Evolutionary conservation across 176 grass and related monocot species (phyloP).

Genomic region (Chloris gayana): DNA sequence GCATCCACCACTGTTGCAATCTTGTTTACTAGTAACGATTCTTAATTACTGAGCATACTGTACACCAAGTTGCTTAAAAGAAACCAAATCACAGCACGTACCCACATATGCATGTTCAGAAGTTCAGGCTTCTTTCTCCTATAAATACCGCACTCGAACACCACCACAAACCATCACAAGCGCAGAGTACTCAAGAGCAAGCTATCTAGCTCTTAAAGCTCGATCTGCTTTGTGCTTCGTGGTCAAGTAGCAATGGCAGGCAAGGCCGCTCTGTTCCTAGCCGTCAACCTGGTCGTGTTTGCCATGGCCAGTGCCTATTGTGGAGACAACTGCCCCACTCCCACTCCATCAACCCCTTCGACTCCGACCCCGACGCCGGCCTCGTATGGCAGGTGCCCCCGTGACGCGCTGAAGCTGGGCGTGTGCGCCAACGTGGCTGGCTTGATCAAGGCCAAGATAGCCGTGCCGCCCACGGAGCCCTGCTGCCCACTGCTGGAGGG

Average conservation of each 20-base stretch:
- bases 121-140: not conserved
- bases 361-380: constrained; percentile 25
- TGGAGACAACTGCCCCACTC: constrained; percentile 8
- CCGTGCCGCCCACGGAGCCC: constrained; percentile 37
- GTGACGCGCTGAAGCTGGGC: constrained; percentile 53
- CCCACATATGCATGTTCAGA: constrained; percentile 20
- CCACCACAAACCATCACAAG: constrained; percentile 10
- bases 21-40: constrained; percentile 6
- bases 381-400: constrained; percentile 42
- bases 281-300: constrained; percentile 40
- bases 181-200: not conserved
- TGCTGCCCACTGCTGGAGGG: constrained; percentile 84
- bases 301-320: constrained; percentile 27
- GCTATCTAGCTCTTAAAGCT: not conserved
- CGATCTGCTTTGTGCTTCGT: constrained; percentile 6
- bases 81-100: constrained; percentile 24
- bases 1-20: constrained; percentile 20
- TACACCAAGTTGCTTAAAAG: too few relatives aligned
- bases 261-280: constrained; percentile 47
- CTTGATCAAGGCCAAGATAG: constrained; percentile 47
- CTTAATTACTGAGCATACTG: not conserved
- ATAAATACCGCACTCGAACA: constrained; percentile 21
- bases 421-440: constrained; percentile 45
- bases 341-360: constrained; percentile 20
- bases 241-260: constrained; percentile 43